phyloP scores from a whole-genome alignment of 306 rosid genomes.

The Fagus crenata region DNA sequence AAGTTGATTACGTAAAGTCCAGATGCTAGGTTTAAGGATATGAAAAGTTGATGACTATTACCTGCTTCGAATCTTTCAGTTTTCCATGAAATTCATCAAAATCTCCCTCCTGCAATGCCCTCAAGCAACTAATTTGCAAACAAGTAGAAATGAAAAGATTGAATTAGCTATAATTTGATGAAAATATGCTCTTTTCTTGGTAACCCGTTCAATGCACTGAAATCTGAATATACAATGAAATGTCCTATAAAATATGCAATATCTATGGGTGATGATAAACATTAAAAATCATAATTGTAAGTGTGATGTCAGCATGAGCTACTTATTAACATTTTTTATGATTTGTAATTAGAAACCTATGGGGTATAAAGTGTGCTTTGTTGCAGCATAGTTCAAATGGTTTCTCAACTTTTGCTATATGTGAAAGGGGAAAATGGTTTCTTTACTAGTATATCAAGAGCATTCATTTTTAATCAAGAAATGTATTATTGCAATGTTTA shows the following conservation, averaged over 20 bases:
- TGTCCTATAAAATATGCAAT: background rate
- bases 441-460: background rate
- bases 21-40: conserved; percentile 17
- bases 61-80: conserved; percentile 85
- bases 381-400: background rate
- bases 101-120: conserved; percentile 87
- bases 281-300: background rate
- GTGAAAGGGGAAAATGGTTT: background rate
- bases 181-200: conserved; percentile 2
- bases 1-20: conserved; percentile 26
- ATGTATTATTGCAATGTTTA: background rate
- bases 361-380: background rate
- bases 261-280: background rate
- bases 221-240: background rate
- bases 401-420: background rate
- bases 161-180: background rate
- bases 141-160: conserved; percentile 11
- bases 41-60: conserved; percentile 34
- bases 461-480: background rate
- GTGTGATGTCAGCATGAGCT: background rate
- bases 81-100: conserved; percentile 50
- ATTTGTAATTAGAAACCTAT: background rate
- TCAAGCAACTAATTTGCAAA: conserved; percentile 63
- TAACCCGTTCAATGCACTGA: conserved; percentile 6
- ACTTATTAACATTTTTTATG: background rate